Evolutionary conservation across 176 grass and related monocot species (phyloP).

Genomic region (Hsuehochloa calcarea): DNA sequence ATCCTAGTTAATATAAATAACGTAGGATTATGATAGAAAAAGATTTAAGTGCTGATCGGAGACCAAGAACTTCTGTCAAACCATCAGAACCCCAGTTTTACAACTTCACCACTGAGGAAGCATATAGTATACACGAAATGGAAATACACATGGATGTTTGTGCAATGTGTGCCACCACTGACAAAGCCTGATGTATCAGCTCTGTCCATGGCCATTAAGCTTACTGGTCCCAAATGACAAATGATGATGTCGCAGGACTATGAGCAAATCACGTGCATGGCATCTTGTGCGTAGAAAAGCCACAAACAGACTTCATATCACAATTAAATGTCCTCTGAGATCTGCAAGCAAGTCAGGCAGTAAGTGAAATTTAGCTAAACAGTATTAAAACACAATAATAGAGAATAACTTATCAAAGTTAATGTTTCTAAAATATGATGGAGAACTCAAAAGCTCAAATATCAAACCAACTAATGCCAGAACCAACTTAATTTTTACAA

Average conservation of each 20-base stretch:
- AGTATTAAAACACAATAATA: neutral
- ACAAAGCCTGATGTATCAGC: constrained; percentile 93
- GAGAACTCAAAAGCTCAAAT: neutral
- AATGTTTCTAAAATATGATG: neutral
- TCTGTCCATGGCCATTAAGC: constrained; percentile 65
- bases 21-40: constrained; percentile 28
- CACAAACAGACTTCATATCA: constrained; percentile 12
- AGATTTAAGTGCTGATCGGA: neutral
- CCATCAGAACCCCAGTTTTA: constrained; percentile 41
- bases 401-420: neutral
- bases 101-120: constrained; percentile 47
- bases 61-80: constrained; percentile 27
- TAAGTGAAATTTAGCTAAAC: constrained; percentile 13
- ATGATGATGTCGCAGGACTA: neutral
- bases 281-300: constrained; percentile 12
- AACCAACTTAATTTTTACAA: neutral
- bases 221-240: constrained; percentile 22
- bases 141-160: constrained; percentile 69
- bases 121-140: constrained; percentile 69
- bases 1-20: constrained; percentile 45
- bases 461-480: neutral
- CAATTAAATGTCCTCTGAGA: neutral
- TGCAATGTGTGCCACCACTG: constrained; percentile 53
- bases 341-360: constrained; percentile 31
- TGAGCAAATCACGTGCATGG: neutral